Evolutionary conservation across 139 green algal species (phyloP).

Genomic region (Chlorella sp.): DNA sequence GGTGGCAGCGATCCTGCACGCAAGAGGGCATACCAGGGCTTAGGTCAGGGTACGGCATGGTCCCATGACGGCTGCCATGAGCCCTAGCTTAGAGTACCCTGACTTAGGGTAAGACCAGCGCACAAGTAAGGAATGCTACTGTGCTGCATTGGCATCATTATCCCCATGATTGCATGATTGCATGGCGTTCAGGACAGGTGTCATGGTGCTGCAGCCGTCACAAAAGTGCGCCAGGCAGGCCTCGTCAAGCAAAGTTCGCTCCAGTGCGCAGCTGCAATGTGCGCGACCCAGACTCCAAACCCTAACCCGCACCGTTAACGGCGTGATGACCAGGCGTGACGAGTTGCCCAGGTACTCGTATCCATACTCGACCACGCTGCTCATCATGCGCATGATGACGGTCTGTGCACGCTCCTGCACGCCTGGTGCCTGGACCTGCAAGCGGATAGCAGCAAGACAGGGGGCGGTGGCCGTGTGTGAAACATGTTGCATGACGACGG

Average conservation of each 20-base stretch:
- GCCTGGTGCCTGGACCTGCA: background rate
- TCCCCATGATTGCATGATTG: too few relatives aligned
- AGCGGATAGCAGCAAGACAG: background rate
- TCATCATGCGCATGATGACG: constrained; percentile 44
- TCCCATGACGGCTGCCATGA: background rate
- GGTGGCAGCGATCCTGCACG: background rate
- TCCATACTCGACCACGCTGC: constrained; percentile 48
- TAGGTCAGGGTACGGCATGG: background rate
- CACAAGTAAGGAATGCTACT: background rate
- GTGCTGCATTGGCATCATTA: too few relatives aligned
- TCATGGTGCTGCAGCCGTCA: too few relatives aligned
- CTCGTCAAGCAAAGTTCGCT: too few relatives aligned
- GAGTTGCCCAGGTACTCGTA: constrained; percentile 58
- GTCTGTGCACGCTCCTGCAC: constrained; percentile 27
- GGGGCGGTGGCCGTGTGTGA: background rate
- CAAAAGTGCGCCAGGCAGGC: background rate
- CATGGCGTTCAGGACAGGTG: too few relatives aligned
- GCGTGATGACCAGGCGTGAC: constrained; percentile 51
- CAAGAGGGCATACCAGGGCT: background rate
- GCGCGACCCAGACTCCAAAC: background rate
- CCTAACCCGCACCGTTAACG: constrained; percentile 35
- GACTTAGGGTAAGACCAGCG: background rate
- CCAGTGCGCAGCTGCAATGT: too few relatives aligned
- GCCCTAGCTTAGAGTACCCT: background rate
- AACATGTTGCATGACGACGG: constrained; percentile 11